These are phyloP conservation scores for Rubia peregrina DNA, from an alignment of 305 asterid genomes.

Conservation along the genomic window DNA sequence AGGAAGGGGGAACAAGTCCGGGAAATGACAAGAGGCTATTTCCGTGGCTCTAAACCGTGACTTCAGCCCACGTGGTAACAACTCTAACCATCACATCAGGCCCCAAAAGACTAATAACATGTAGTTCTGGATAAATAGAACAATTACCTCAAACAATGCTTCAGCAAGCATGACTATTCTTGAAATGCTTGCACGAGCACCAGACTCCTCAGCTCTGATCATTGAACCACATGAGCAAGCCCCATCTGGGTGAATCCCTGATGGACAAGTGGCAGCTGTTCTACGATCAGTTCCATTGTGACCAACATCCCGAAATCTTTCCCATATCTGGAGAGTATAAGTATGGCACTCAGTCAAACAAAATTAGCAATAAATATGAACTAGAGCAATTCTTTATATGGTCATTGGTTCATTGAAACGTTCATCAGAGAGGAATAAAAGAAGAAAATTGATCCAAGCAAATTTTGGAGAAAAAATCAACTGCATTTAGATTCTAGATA, in stretches of 20 bases:
- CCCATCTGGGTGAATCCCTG: constrained; percentile 65
- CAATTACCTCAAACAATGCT: constrained; percentile 83
- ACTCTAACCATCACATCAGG: not conserved
- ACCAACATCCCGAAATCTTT: constrained; percentile 45
- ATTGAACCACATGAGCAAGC: constrained; percentile 69
- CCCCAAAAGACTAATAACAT: not conserved
- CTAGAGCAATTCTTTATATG: not conserved
- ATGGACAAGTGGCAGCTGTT: constrained; percentile 48
- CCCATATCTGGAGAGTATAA: constrained; percentile 50
- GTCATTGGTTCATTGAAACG: not conserved
- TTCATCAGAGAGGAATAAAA: not conserved
- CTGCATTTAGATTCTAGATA: not conserved
- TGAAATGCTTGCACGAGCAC: constrained; percentile 62
- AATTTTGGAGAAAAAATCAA: not conserved
- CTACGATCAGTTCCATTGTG: constrained; percentile 37
- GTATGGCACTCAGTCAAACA: constrained; percentile 15
- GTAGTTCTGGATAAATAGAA: constrained; percentile 2
- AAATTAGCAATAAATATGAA: not conserved
- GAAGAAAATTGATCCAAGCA: not conserved
- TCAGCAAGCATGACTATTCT: constrained; percentile 92
- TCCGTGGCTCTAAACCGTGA: not conserved
- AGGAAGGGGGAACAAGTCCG: not conserved
- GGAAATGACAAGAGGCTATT: not conserved
- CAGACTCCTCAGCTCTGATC: constrained; percentile 58
- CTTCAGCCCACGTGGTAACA: not conserved